Evolutionary conservation across 441 rosid genomes (phyloP).

Genomic region (Croton setiger): DNA sequence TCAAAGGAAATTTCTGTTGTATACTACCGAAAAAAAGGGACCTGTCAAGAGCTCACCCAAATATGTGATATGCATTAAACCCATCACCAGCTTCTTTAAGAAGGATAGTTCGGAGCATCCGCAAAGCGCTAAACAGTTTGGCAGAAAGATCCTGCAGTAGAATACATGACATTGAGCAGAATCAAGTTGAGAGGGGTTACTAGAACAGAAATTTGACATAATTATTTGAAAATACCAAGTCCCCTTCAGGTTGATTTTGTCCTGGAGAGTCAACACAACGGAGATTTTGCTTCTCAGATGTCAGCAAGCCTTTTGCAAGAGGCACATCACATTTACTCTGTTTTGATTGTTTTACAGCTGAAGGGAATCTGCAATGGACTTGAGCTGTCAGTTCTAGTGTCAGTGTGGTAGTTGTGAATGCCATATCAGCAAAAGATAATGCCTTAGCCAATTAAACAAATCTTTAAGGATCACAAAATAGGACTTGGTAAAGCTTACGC

Average conservation of each 20-base stretch:
- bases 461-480: slow-evolving; percentile 1
- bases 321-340: slow-evolving; percentile 50
- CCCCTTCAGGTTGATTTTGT: slow-evolving; percentile 41
- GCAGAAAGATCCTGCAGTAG: slow-evolving; percentile 63
- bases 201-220: slow-evolving; percentile 12
- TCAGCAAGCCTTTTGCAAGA: slow-evolving; percentile 62
- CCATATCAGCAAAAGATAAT: slow-evolving; percentile 3
- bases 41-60: slow-evolving; percentile 48
- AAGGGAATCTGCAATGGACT: slow-evolving; percentile 60
- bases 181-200: slow-evolving; percentile 3
- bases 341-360: slow-evolving; percentile 53
- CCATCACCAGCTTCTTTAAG: slow-evolving; percentile 82
- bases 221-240: slow-evolving; percentile 52
- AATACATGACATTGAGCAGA: slow-evolving; percentile 14
- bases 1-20: background rate
- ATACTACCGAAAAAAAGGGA: background rate
- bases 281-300: slow-evolving; percentile 50
- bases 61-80: slow-evolving; percentile 91
- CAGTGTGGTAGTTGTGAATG: slow-evolving; percentile 8
- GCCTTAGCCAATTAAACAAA: background rate
- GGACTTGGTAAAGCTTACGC: background rate
- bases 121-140: slow-evolving; percentile 60
- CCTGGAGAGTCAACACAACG: slow-evolving; percentile 37
- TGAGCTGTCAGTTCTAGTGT: slow-evolving; percentile 20
- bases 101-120: slow-evolving; percentile 72